These are phyloP conservation scores for Neurospora sp. DNA, from an alignment of 495 filamentous ascomycete species.

Conservation along the genomic window DNA sequence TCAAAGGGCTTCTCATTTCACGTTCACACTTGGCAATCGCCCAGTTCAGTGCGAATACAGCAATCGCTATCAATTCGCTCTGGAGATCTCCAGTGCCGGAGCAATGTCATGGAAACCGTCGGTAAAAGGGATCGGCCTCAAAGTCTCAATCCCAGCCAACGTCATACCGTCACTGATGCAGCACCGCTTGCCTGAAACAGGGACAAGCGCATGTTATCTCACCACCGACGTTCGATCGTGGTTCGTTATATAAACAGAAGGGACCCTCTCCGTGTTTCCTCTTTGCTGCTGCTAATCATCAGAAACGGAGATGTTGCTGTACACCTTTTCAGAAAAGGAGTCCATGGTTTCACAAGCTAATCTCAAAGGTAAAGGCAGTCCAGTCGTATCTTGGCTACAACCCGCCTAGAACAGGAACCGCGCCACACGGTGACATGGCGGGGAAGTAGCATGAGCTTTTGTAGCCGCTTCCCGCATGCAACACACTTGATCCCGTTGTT, in stretches of 20 bases:
- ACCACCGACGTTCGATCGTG: background rate
- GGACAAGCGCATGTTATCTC: background rate
- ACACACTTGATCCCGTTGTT: background rate
- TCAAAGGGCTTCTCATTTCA: background rate
- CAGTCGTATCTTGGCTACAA: too few species aligned
- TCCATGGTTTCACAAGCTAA: background rate
- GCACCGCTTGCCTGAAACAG: constrained; percentile 9
- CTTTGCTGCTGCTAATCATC: background rate
- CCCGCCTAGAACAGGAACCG: background rate
- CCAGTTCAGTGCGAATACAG: background rate
- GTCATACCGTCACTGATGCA: constrained; percentile 20
- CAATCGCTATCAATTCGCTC: background rate
- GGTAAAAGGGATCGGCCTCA: background rate
- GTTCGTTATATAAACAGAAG: background rate
- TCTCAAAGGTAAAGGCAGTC: background rate
- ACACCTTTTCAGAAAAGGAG: background rate
- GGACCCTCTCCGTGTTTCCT: background rate
- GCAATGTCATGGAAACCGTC: background rate
- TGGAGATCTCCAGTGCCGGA: background rate
- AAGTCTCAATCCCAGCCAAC: background rate
- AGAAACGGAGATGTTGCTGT: background rate
- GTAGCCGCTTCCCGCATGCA: background rate
- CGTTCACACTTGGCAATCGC: background rate
- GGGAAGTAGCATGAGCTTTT: background rate
- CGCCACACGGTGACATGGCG: background rate